These are phyloP conservation scores for Mycotypha africana DNA, from an alignment of 371 early-diverging fungal genomes.

Conservation along the genomic window DNA sequence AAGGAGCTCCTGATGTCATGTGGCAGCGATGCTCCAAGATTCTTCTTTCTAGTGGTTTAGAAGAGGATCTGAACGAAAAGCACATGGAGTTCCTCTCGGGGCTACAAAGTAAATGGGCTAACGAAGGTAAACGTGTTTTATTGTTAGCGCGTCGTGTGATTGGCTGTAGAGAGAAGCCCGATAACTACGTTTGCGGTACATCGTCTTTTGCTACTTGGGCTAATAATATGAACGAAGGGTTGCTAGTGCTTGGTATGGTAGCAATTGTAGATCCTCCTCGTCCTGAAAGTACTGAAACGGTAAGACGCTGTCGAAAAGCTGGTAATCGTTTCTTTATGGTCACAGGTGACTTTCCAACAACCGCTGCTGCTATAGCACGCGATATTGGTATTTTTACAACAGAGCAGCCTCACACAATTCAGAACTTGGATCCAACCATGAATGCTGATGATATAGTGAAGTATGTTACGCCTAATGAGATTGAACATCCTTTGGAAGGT, in stretches of 20 bases:
- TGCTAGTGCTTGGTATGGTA: slow-evolving; percentile 58
- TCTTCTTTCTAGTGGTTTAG: slow-evolving; percentile 16
- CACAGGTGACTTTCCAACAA: slow-evolving; percentile 68
- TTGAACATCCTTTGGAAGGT: background rate
- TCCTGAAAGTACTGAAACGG: slow-evolving; percentile 54
- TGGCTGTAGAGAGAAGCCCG: slow-evolving; percentile 16
- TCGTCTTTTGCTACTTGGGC: slow-evolving; percentile 27
- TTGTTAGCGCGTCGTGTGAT: slow-evolving; percentile 45
- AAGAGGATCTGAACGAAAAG: slow-evolving; percentile 37
- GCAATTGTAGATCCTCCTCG: slow-evolving; percentile 75
- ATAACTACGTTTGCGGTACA: slow-evolving; percentile 7
- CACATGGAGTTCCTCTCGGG: slow-evolving; percentile 22
- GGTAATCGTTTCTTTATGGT: slow-evolving; percentile 77
- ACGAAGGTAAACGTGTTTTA: slow-evolving; percentile 64
- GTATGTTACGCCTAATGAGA: slow-evolving; percentile 1
- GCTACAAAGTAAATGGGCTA: slow-evolving; percentile 56
- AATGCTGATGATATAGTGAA: slow-evolving; percentile 7
- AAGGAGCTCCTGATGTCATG: slow-evolving; percentile 80
- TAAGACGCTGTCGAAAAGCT: slow-evolving; percentile 52
- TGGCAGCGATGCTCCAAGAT: slow-evolving; percentile 42
- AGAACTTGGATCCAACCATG: slow-evolving; percentile 21
- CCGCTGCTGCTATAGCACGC: slow-evolving; percentile 68
- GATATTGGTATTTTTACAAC: slow-evolving; percentile 60
- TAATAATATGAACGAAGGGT: slow-evolving; percentile 18
- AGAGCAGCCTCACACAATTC: slow-evolving; percentile 32